Base-by-base conservation (phyloP, 2,329 filamentous ascomycete genomes). In the Cladophialophora psammophila region DNA sequence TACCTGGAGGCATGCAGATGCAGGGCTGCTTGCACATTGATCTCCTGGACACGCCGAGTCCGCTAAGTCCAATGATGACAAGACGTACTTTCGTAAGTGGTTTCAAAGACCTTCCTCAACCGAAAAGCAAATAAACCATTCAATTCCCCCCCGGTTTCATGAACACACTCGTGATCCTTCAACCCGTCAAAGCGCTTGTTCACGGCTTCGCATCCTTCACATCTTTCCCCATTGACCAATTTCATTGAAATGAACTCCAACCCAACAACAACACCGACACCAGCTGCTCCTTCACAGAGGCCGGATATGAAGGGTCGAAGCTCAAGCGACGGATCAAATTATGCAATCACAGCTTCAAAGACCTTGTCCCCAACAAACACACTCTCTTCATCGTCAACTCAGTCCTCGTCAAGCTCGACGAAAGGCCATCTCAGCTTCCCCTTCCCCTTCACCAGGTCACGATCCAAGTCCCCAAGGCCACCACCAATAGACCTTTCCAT, bases 381-480 rank as follows among this genome's bases (percentile, higher is more conserved):
- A 5, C 63, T 65, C 40, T 65, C 63, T 7, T 55, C 63, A 8
- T 42, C 12, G 15, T 64, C 61, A 26, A 57, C 38, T 8, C 18
- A 40, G 9, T 45, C 62, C 26, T 55, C 57, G 15, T 31, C 63
- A 18, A 4, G 55, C 20, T 13, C 56, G 12, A 3, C 45, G 20
- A 26, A 18, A 20, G 13, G 34, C 18, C 42, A 61, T 20, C 59
- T 40, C 52, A 26, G 34, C 7, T 62, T 66, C 54, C 35, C 54
- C n/a, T 63, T 63, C 53, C 35, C n/a, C 31, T 55, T 63, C 42
- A 12, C 53, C 15, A 36, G 54, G 8, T 55, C 64, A 32, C 10
- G 54, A 2, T 59, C 64, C 20, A 63, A 60, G 38, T 63, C 65
- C 13, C 62, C 62, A 1, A 12, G 52, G 15, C 61, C 61, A 32